Evolutionary conservation across 768 basidiomycete species (phyloP).

Genomic region (Dendrothele bispora): DNA sequence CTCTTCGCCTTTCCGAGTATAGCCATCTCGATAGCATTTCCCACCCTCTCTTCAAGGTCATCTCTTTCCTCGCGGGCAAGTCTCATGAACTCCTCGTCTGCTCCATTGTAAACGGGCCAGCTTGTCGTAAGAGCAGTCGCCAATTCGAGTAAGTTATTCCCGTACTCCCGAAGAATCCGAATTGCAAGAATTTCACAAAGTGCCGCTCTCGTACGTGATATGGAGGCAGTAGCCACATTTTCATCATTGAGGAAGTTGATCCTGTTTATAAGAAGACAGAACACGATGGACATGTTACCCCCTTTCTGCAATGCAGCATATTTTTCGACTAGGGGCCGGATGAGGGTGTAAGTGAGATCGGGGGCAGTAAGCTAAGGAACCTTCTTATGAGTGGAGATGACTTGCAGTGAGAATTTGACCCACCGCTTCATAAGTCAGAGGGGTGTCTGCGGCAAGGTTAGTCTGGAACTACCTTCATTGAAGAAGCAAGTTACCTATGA

Average conservation of each 20-base stretch:
- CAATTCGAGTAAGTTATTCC: slow-evolving; percentile 65
- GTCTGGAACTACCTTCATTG: slow-evolving; percentile 2
- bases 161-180: slow-evolving; percentile 71
- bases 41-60: slow-evolving; percentile 75
- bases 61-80: slow-evolving; percentile 64
- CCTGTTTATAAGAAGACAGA: slow-evolving; percentile 86
- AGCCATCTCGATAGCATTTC: slow-evolving; percentile 92
- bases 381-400: background rate
- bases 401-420: slow-evolving; percentile 24
- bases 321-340: slow-evolving; percentile 86
- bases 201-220: slow-evolving; percentile 74
- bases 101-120: slow-evolving; percentile 81
- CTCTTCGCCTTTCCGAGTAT: background rate
- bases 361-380: slow-evolving; percentile 67
- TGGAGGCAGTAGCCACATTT: slow-evolving; percentile 61
- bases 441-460: slow-evolving; percentile 61
- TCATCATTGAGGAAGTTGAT: slow-evolving; percentile 83
- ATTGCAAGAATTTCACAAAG: slow-evolving; percentile 92
- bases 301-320: slow-evolving; percentile 69
- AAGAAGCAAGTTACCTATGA: slow-evolving; percentile 53
- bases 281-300: slow-evolving; percentile 83
- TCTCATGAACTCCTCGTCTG: slow-evolving; percentile 55
- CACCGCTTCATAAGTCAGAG: slow-evolving; percentile 79
- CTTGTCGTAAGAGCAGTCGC: slow-evolving; percentile 72
- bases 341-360: slow-evolving; percentile 87